A percentile compares a stretch with the other conserved stretches of the same genome.
These are phyloP conservation scores for Phytophthora fragariaefolia DNA, from an alignment of 352 stramenopile species.

Conservation along the genomic window DNA sequence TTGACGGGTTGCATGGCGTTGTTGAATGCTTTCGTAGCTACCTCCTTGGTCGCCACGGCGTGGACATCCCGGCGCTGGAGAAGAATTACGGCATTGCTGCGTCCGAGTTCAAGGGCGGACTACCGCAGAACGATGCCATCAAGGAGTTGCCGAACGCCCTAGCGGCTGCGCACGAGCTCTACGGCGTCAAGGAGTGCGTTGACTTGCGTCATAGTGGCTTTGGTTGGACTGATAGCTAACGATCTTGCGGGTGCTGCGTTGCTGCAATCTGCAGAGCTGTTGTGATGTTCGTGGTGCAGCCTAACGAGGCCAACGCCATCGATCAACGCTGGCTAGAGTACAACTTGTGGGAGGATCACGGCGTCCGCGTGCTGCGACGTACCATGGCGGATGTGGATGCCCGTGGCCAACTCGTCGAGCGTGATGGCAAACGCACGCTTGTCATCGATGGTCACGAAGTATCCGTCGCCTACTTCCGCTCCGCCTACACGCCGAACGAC, in stretches of 20 bases:
- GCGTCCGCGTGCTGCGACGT: slow-evolving; percentile 75
- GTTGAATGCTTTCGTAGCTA: slow-evolving; percentile 37
- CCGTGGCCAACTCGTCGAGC: slow-evolving; percentile 41
- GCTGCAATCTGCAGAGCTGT: slow-evolving; percentile 48
- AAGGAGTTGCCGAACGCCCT: slow-evolving; percentile 71
- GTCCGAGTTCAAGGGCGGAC: slow-evolving; percentile 44
- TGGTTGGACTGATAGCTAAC: slow-evolving; percentile 4
- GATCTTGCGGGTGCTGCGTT: too few relatives aligned
- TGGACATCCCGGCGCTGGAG: slow-evolving; percentile 57
- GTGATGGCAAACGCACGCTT: slow-evolving; percentile 54
- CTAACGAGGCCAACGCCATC: slow-evolving; percentile 89
- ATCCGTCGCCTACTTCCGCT: slow-evolving; percentile 96
- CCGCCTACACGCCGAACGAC: slow-evolving; percentile 96
- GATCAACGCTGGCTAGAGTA: slow-evolving; percentile 95
- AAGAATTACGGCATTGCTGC: slow-evolving; percentile 56
- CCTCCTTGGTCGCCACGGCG: slow-evolving; percentile 56
- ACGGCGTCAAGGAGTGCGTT: slow-evolving; percentile 72
- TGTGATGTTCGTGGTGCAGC: slow-evolving; percentile 93
- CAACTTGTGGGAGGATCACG: slow-evolving; percentile 88
- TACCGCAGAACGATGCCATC: slow-evolving; percentile 77
- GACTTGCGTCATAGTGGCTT: too few relatives aligned
- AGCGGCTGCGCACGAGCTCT: slow-evolving; percentile 71
- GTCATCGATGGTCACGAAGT: slow-evolving; percentile 81
- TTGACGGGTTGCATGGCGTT: neutral
- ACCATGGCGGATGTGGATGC: slow-evolving; percentile 75